A percentile compares a stretch with the other conserved stretches of the same genome.
Evolutionary conservation across 1,284 basidiomycete genomes (phyloP).

Genomic region (Ceratobasidium sp.): DNA sequence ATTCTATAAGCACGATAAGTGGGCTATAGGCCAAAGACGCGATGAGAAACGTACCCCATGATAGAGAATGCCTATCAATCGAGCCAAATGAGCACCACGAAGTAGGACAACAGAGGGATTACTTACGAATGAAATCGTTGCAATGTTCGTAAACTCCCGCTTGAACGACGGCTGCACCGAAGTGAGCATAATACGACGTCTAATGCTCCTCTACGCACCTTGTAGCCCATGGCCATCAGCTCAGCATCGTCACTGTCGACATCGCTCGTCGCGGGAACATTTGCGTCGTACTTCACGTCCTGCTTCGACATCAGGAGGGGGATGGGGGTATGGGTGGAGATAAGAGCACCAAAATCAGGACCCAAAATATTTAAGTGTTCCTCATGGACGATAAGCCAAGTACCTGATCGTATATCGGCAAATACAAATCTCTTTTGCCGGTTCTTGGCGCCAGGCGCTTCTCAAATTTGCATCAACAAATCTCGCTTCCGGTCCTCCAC

Average conservation of each 20-base stretch:
- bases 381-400: constrained; percentile 32
- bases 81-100: constrained; percentile 8
- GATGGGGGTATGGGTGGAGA: not conserved
- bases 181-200: not conserved
- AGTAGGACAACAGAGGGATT: constrained; percentile 2
- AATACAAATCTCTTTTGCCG: constrained; percentile 16
- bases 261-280: not conserved
- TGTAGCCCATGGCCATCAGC: constrained; percentile 72
- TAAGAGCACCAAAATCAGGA: not conserved
- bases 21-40: not conserved
- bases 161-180: constrained; percentile 67
- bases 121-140: constrained; percentile 59
- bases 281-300: constrained; percentile 5
- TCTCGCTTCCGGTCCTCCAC: not conserved
- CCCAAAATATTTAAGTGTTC: constrained; percentile 30
- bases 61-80: constrained; percentile 65
- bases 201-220: constrained; percentile 22
- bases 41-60: constrained; percentile 56
- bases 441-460: constrained; percentile 19
- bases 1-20: constrained; percentile 57
- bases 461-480: constrained; percentile 32
- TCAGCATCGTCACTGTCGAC: constrained; percentile 65
- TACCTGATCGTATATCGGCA: not conserved
- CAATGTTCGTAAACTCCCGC: constrained; percentile 80
- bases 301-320: constrained; percentile 2